Evolutionary conservation across 2,329 filamentous ascomycete species (phyloP), one percentile per base, ranked within the genome.

Genomic region (Penicillium paneum): DNA sequence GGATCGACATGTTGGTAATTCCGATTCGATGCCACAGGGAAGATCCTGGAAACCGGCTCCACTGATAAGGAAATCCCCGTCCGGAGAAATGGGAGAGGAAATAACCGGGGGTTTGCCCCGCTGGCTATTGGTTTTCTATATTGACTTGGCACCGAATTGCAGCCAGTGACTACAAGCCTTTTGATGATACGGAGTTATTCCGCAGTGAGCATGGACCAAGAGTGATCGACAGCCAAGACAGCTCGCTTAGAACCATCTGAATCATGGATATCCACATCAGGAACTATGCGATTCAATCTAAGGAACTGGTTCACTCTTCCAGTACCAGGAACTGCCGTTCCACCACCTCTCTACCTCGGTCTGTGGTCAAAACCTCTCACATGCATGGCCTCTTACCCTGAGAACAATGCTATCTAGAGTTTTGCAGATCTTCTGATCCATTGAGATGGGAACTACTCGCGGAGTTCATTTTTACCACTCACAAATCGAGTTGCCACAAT

Each of bases 41-140:
- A 55, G 40, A 43, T 44, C 52, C 42, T 31, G 38, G 44, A 39
- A 52, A 48, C 41, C 8, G 29, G 52, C 26, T 53, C 57, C 57
- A 58, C 59, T 56, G 59, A 59, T 62, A 62, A 62, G 55, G 52
- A 35, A 48, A 26, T 17, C 21, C 29, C 28, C 51, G 39, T 26
- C 28, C 51, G 39, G 52, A 44, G 56, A 55, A 42, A 40, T 12
- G 31, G 21, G 21, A 36, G 31, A 49, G 46, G 31, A 36, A 46
- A 24, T 8, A 26, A 32, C 21, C 21, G 38, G 40, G 46, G 15
- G 15, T n/a, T 46, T 11, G 48, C 34, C 34, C 51, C 39, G 26
- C 48, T 28, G 28, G 54, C 53, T 57, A 61, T 55, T 54, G 45
- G 26, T 28, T 26, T 8, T 21, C n/a, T 26, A 29, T 11, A 56